These are phyloP conservation scores for Cordyceps militaris DNA, from an alignment of 2,329 filamentous ascomycete genomes.

Conservation along the genomic window DNA sequence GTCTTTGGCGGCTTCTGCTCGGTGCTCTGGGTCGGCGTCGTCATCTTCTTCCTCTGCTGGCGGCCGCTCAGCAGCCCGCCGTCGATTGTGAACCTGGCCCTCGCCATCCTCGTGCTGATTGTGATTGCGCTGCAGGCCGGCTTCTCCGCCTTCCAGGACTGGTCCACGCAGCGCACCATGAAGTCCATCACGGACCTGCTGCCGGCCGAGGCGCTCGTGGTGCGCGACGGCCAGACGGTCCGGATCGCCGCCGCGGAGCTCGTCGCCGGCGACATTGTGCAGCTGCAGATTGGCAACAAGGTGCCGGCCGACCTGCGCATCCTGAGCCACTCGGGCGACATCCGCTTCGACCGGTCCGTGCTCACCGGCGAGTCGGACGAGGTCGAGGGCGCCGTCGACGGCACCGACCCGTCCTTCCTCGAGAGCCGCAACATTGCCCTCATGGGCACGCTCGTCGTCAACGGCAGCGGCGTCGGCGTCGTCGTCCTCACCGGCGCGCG, in stretches of 20 bases:
- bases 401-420: slow-evolving; percentile 34
- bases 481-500: slow-evolving; percentile 33
- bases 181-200: slow-evolving; percentile 39
- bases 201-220: slow-evolving; percentile 35
- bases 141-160: slow-evolving; percentile 42
- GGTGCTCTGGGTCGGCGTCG: slow-evolving; percentile 38
- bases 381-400: slow-evolving; percentile 33
- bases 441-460: slow-evolving; percentile 36
- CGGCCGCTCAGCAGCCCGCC: slow-evolving; percentile 38
- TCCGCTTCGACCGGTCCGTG: slow-evolving; percentile 35
- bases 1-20: slow-evolving; percentile 43
- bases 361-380: slow-evolving; percentile 37
- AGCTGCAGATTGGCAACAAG: slow-evolving; percentile 39
- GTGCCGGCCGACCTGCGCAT: slow-evolving; percentile 42
- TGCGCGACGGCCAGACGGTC: slow-evolving; percentile 37
- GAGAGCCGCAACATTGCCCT: slow-evolving; percentile 37
- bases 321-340: slow-evolving; percentile 33
- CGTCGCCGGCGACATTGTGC: slow-evolving; percentile 40
- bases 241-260: slow-evolving; percentile 35
- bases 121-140: slow-evolving; percentile 40
- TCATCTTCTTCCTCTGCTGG: slow-evolving; percentile 44
- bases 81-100: slow-evolving; percentile 35
- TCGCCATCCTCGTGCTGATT: slow-evolving; percentile 39
- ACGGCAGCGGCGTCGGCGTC: slow-evolving; percentile 32
- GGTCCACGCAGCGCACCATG: slow-evolving; percentile 40